phyloP scores from a whole-genome alignment of 352 stramenopile genomes.

The Globisporangium iwayamae region DNA sequence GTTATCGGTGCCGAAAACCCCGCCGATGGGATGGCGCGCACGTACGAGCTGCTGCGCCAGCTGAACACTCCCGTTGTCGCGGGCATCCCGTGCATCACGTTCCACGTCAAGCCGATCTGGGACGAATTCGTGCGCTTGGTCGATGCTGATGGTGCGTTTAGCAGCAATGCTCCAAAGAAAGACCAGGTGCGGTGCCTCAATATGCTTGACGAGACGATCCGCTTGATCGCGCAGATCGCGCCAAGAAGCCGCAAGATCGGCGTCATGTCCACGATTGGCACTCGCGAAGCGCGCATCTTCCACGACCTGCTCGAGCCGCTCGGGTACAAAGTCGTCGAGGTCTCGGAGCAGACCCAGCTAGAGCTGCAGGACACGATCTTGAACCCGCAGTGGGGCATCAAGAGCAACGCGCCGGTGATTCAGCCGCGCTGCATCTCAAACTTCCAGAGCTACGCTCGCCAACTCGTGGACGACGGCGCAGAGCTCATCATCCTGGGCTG shows the following conservation, averaged over 20 bases:
- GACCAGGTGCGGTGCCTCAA: conserved; percentile 33
- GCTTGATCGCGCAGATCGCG: conserved; percentile 28
- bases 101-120: conserved; percentile 47
- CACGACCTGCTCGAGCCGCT: conserved; percentile 37
- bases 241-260: conserved; percentile 26
- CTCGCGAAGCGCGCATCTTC: conserved; percentile 33
- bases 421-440: conserved; percentile 35
- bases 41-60: conserved; percentile 33
- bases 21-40: conserved; percentile 43
- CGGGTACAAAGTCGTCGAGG: conserved; percentile 37
- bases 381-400: conserved; percentile 52
- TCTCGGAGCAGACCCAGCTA: conserved; percentile 25
- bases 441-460: conserved; percentile 34
- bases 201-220: conserved; percentile 38
- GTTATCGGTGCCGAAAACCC: conserved; percentile 30
- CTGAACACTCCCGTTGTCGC: conserved; percentile 32
- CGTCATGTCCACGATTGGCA: conserved; percentile 46
- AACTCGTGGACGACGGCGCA: conserved; percentile 29
- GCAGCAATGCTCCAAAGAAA: not conserved
- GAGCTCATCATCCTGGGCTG: conserved; percentile 45
- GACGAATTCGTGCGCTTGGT: conserved; percentile 28
- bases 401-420: conserved; percentile 38
- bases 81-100: conserved; percentile 49
- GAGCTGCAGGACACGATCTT: conserved; percentile 51
- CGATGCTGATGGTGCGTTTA: not conserved